Percentiles rank a stretch among this genome's conserved stretches.
Evolutionary conservation across 352 stramenopile species (phyloP).

Genomic region (Phytophthora chlamydospora): DNA sequence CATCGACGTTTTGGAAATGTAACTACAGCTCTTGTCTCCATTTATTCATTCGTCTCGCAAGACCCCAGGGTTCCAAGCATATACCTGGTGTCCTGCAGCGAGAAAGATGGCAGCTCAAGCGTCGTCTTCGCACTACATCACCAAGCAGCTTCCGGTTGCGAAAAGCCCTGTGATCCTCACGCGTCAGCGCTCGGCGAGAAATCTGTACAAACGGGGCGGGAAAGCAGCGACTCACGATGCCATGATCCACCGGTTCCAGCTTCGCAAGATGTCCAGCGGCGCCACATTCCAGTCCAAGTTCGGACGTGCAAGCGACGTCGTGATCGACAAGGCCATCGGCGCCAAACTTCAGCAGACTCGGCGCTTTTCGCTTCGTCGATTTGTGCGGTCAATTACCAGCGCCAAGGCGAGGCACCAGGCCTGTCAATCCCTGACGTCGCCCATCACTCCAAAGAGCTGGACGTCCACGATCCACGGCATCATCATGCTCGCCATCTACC

Average conservation of each 20-base stretch:
- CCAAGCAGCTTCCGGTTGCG: no score
- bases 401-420: neutral
- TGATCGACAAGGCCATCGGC: slow-evolving; percentile 19
- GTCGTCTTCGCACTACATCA: no score
- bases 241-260: slow-evolving; percentile 41
- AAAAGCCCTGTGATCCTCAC: no score
- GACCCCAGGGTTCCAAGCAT: no score
- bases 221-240: slow-evolving; percentile 12
- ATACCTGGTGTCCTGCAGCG: no score
- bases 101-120: no score
- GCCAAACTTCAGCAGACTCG: neutral
- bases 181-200: neutral
- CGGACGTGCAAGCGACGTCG: slow-evolving; percentile 18
- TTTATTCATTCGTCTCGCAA: no score
- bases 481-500: slow-evolving; percentile 10
- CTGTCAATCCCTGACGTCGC: neutral
- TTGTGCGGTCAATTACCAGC: neutral
- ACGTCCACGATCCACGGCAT: slow-evolving; percentile 30
- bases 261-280: slow-evolving; percentile 21
- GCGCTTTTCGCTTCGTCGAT: slow-evolving; percentile 8
- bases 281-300: slow-evolving; percentile 32
- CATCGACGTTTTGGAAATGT: no score
- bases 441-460: slow-evolving; percentile 1
- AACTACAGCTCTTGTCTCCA: no score
- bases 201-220: slow-evolving; percentile 2